These are phyloP conservation scores for Kockovaella imperatae DNA, from an alignment of 768 basidiomycete species.

Conservation along the genomic window DNA sequence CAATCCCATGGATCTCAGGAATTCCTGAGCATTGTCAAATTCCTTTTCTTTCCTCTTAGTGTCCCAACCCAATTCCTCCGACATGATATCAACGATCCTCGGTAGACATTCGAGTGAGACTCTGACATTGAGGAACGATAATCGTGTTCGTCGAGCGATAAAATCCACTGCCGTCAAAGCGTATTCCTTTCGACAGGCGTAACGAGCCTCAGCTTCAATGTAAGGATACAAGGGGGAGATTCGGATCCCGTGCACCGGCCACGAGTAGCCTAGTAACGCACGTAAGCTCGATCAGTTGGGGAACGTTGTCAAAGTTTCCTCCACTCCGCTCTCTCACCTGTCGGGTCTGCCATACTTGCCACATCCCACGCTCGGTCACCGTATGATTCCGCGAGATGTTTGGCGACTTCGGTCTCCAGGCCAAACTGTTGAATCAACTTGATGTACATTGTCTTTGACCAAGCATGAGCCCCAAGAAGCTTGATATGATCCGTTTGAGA, in stretches of 20 bases:
- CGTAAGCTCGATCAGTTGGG: neutral
- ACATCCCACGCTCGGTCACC: slow-evolving; percentile 97
- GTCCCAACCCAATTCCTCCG: slow-evolving; percentile 72
- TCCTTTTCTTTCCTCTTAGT: slow-evolving; percentile 55
- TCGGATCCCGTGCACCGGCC: slow-evolving; percentile 79
- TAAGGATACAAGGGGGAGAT: slow-evolving; percentile 68
- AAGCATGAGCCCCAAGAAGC: slow-evolving; percentile 85
- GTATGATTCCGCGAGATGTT: slow-evolving; percentile 86
- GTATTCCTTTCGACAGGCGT: slow-evolving; percentile 82
- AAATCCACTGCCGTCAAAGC: slow-evolving; percentile 88
- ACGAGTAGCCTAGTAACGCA: too few relatives aligned
- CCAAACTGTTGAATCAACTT: slow-evolving; percentile 88
- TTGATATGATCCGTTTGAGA: slow-evolving; percentile 75
- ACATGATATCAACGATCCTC: slow-evolving; percentile 83
- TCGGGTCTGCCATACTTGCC: slow-evolving; percentile 67
- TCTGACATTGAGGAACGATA: slow-evolving; percentile 85
- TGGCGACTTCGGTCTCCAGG: slow-evolving; percentile 81
- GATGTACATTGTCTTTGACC: slow-evolving; percentile 95
- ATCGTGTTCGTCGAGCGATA: slow-evolving; percentile 81
- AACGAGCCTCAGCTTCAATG: slow-evolving; percentile 88
- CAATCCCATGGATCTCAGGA: slow-evolving; percentile 80
- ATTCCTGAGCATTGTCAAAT: slow-evolving; percentile 56
- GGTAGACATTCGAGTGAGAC: slow-evolving; percentile 79
- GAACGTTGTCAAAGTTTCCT: neutral
- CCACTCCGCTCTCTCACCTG: slow-evolving; percentile 53